A percentile compares a stretch with the other conserved stretches of the same genome.
These are phyloP conservation scores for Prunus armeniaca DNA, from an alignment of 306 rosid genomes.

Conservation along the genomic window DNA sequence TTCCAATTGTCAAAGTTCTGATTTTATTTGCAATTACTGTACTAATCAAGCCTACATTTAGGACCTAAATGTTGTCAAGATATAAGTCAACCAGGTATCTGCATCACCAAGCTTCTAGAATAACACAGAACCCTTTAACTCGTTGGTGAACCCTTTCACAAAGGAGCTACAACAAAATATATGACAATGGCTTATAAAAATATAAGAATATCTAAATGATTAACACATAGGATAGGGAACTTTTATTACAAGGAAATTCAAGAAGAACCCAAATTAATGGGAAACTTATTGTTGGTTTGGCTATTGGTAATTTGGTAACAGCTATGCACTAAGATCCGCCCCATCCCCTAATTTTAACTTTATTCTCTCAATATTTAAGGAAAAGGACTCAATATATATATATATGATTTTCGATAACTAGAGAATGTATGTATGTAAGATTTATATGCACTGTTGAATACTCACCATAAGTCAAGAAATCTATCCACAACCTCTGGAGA, in stretches of 20 bases:
- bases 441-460: background rate
- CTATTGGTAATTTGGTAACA: background rate
- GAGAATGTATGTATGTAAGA: background rate
- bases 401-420: background rate
- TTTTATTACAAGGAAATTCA: background rate
- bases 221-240: background rate
- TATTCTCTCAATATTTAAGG: background rate
- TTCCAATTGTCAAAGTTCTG: background rate
- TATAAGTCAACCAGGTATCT: background rate
- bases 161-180: conserved; percentile 2
- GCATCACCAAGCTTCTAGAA: background rate
- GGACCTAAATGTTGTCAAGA: background rate
- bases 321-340: background rate
- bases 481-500: conserved; percentile 97
- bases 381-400: background rate
- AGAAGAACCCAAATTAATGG: background rate
- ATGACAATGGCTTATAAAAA: background rate
- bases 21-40: background rate
- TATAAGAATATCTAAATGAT: background rate
- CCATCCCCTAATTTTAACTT: background rate
- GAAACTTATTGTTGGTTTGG: background rate
- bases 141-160: background rate
- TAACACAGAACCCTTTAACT: background rate
- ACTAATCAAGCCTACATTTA: background rate
- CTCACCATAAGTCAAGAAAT: conserved; percentile 96